Percentiles rank a stretch among this genome's conserved stretches.
Conservation (phyloP, 257 asterid genomes). For the Nyctanthes arbortristis region DNA sequence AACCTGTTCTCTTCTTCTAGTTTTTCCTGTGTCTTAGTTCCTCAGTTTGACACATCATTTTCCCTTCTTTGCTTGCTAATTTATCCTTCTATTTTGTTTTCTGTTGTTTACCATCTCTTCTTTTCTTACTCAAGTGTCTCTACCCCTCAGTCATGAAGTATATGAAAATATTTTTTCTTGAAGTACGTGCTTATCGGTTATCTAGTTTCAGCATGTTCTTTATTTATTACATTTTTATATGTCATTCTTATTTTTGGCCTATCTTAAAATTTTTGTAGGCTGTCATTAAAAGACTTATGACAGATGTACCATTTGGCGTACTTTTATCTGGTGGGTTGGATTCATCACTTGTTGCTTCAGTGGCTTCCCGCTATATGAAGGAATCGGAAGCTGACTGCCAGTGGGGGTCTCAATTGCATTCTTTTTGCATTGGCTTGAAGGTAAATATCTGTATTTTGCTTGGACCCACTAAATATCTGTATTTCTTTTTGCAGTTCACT, state of each 20-base stretch:
- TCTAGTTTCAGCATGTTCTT: conserved; percentile 7
- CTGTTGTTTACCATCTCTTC: conserved; percentile 1
- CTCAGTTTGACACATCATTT: neutral
- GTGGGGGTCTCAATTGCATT: conserved; percentile 92
- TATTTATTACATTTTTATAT: conserved; percentile 7
- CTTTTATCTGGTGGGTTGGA: conserved; percentile 99
- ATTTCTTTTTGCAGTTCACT: neutral
- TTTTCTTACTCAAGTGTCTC: neutral
- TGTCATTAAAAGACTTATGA: conserved; percentile 92
- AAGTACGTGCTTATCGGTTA: neutral
- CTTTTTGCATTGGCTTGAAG: conserved; percentile 91
- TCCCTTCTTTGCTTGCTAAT: neutral
- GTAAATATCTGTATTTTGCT: conserved; percentile 32
- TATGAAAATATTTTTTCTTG: neutral
- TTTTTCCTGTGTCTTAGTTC: conserved; percentile 7
- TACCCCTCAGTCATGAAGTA: conserved; percentile 4
- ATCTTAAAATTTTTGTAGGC: conserved; percentile 57
- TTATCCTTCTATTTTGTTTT: neutral
- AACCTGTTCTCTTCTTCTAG: neutral
- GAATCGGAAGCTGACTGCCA: conserved; percentile 65
- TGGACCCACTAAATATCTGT: neutral
- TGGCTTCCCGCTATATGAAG: conserved; percentile 84
- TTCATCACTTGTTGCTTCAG: conserved; percentile 99
- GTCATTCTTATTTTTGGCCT: conserved; percentile 11
- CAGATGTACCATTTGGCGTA: conserved; percentile 99